Conservation (phyloP, 192 early-diverging fungal species). For the Lunasporangiospora selenospora region DNA sequence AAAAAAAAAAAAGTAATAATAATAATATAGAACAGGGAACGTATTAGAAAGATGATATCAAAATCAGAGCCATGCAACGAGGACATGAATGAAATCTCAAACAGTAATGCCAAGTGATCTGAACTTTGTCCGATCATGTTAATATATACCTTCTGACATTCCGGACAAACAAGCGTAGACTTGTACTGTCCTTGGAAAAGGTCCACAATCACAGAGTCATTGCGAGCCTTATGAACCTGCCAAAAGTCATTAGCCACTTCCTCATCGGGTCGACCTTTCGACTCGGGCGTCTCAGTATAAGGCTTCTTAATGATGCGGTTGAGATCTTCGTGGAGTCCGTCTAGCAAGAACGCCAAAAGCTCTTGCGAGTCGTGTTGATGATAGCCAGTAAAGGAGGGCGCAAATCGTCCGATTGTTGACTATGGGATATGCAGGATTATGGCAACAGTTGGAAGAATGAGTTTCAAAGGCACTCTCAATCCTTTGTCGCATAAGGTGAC, state of each 20-base stretch:
- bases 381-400: conserved; percentile 77
- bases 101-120: neutral
- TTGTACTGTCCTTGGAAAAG: conserved; percentile 90
- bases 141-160: conserved; percentile 75
- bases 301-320: conserved; percentile 71
- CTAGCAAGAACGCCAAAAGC: conserved; percentile 88
- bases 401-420: conserved; percentile 70
- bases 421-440: too few species aligned
- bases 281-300: conserved; percentile 40
- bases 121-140: conserved; percentile 68
- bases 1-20: conserved; percentile 76
- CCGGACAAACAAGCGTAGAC: conserved; percentile 70
- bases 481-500: neutral
- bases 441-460: conserved; percentile 63
- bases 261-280: conserved; percentile 47
- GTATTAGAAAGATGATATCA: conserved; percentile 34
- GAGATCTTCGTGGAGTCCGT: conserved; percentile 91
- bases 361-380: conserved; percentile 99
- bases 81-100: neutral
- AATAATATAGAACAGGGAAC: conserved; percentile 82
- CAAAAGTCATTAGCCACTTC: conserved; percentile 55
- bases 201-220: conserved; percentile 89
- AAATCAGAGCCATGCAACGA: neutral
- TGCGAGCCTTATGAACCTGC: conserved; percentile 73
- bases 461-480: conserved; percentile 50